Evolutionary conservation across 192 early-diverging fungal species (phyloP).

Genomic region (Coemansia sp.): DNA sequence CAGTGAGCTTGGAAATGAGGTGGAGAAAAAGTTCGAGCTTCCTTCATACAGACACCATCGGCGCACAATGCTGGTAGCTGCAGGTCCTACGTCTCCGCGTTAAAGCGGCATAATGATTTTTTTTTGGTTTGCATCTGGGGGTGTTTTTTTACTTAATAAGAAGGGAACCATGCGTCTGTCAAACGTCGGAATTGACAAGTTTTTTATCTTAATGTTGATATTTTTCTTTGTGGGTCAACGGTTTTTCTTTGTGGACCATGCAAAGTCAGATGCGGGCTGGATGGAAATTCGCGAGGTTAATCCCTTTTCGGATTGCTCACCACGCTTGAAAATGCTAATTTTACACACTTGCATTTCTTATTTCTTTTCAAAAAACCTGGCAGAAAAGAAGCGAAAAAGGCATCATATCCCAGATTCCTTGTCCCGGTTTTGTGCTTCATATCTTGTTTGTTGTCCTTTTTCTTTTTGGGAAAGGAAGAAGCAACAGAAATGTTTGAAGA

Average conservation of each 20-base stretch:
- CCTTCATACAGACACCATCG: constrained; percentile 42
- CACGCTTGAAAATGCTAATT: no score
- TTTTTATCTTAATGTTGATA: no score
- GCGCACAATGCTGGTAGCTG: constrained; percentile 35
- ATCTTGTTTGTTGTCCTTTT: background rate
- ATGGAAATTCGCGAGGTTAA: no score
- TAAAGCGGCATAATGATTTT: background rate
- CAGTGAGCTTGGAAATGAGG: constrained; percentile 27
- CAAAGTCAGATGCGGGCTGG: no score
- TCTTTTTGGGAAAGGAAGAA: background rate
- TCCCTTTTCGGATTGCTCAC: no score
- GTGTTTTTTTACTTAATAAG: background rate
- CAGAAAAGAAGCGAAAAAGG: background rate
- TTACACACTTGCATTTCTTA: no score
- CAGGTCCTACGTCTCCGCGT: constrained; percentile 13
- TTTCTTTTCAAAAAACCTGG: no score
- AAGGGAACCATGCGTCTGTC: no score
- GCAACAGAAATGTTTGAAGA: background rate
- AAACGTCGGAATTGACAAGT: no score
- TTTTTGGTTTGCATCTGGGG: no score
- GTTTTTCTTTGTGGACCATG: no score
- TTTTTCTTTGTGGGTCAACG: no score
- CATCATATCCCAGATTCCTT: background rate
- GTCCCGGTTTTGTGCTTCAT: background rate
- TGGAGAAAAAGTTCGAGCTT: constrained; percentile 20